Base-by-base conservation (phyloP, 2,329 filamentous ascomycete genomes). In the Aspergillus brunneoviolaceus region DNA sequence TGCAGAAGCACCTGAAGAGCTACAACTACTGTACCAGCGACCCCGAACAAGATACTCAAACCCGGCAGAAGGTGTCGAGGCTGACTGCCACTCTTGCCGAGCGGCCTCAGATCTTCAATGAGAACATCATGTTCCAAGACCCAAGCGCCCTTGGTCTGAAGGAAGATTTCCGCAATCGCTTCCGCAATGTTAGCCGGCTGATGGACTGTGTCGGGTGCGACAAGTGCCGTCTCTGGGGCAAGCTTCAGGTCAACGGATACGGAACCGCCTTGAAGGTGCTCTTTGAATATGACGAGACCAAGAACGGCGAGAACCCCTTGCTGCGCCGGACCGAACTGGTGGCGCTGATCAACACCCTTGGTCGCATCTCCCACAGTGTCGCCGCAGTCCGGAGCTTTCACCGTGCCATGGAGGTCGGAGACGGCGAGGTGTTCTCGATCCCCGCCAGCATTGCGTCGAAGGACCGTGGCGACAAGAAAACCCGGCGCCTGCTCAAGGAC, bases 121-220 rank as follows among this genome's bases (percentile, higher is more conserved):
- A 99, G 79, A 89, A 87, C 64, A 81, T 95, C 71, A 96, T 99
- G 93, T 99, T 99, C 77, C 90, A 90, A 72, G 83, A 85, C 56
- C 80, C 83, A 0, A 76, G 76, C 31, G 81, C 84, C 35, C 85
- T 90, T 2, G 91, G 86, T 2, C 80, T 99, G 59, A 99, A 98
- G 76, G 94, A 98, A 73, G 95, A 99, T 72, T 99, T 99, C 82
- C 89, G 92, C 69, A 95, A 96, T 76, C 90, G 95, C 16, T 99
- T 99, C 84, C 88, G 95, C 73, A 99, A 99, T 73, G 91, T 99
- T 62, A 96, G 91, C 74, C 88, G 95, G 47, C 84, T 98, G 65
- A 99, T 99, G 95, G 95, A 99, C 76, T 99, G 95, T 68, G 94
- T 98, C 21, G 95, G 95, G 49, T 99, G 95, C 76, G 95, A 99